A percentile compares a stretch with the other conserved stretches of the same genome.
These are phyloP conservation scores for Hymenochaete sp. DNA, from an alignment of 1,284 basidiomycete genomes.

Conservation along the genomic window DNA sequence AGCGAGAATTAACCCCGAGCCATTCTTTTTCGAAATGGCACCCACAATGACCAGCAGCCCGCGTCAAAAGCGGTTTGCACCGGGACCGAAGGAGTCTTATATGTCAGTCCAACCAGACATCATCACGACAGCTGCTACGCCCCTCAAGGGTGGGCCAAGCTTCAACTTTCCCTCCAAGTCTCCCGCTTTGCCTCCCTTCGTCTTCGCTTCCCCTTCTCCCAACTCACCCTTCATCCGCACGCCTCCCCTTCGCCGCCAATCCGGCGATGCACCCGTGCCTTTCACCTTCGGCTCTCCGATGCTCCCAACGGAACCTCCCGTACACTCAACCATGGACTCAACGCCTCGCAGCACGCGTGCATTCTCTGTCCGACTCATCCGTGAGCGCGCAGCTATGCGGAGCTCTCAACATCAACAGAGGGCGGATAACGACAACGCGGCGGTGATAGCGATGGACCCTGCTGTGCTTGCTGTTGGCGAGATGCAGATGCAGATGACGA, in stretches of 20 bases:
- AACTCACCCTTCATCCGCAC: slow-evolving; percentile 11
- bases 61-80: too few relatives aligned
- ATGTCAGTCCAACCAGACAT: too few relatives aligned
- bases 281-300: not conserved
- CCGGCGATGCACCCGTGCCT: slow-evolving; percentile 3
- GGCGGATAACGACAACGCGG: not conserved
- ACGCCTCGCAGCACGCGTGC: slow-evolving; percentile 6
- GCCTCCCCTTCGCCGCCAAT: slow-evolving; percentile 4
- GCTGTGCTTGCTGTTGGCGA: too few relatives aligned
- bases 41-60: too few relatives aligned
- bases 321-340: too few relatives aligned
- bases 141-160: too few relatives aligned
- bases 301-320: not conserved
- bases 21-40: too few relatives aligned
- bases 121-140: too few relatives aligned
- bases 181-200: slow-evolving; percentile 4
- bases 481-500: not conserved
- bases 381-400: slow-evolving; percentile 6
- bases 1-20: too few relatives aligned
- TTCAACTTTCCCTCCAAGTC: not conserved
- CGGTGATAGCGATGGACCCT: not conserved
- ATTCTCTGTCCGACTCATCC: slow-evolving; percentile 10
- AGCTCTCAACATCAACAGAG: not conserved
- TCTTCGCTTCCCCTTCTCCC: slow-evolving; percentile 9
- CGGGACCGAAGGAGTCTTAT: too few relatives aligned